Base-by-base conservation (phyloP, 306 rosid genomes). In the Pterocarpus santalinus region DNA sequence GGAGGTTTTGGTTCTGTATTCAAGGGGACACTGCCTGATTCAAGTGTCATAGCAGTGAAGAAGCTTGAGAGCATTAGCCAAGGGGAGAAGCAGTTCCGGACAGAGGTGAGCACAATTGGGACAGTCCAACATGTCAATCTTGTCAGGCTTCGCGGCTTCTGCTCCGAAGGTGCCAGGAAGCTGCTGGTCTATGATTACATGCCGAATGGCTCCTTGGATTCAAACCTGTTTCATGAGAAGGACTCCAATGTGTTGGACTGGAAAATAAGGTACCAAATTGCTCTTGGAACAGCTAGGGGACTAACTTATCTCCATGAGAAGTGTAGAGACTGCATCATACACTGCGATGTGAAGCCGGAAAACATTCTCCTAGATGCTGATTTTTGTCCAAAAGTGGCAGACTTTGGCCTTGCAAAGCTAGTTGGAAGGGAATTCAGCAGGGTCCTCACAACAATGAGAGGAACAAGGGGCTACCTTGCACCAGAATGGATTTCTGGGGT, bases 1-100 rank as follows among this genome's bases (percentile, higher is more conserved):
- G 98, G 97, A 16, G 97, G 97, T 22, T 95, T 95, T 72, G 98
- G 98, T 81, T 95, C 91, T 12, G 95, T 95, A 32, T 95, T 92
- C 89, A 92, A 88, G 82, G 98, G 98, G 46, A 80, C 85, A 13
- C 69, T 95, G 87, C 60, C 92, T 4, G 91, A 95, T 85, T 90
- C 97, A 8, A 82, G 90, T 34, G 81, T 77, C 66, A 66, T 95
- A 60, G 99, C 99, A 43, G 99, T 91, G 85, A 92, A 94, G 87
- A 93, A 85, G 84, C 97, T 95, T 4, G 94, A 95, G 63, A 84
- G 97, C 80, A 76, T 95, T 35, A 84, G 87, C 86, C 97, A 95
- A 84, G 97, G 99, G 10, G 99, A 95, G 95, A 93, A 91, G 89
- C 97, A 93, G 72, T 92, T 95, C 56, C 74, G 97, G 33, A 82